Percentiles rank a stretch among this genome's conserved stretches.
These are phyloP conservation scores for Triticum dicoccoides DNA, from an alignment of 176 grass and related monocot species.

Conservation along the genomic window DNA sequence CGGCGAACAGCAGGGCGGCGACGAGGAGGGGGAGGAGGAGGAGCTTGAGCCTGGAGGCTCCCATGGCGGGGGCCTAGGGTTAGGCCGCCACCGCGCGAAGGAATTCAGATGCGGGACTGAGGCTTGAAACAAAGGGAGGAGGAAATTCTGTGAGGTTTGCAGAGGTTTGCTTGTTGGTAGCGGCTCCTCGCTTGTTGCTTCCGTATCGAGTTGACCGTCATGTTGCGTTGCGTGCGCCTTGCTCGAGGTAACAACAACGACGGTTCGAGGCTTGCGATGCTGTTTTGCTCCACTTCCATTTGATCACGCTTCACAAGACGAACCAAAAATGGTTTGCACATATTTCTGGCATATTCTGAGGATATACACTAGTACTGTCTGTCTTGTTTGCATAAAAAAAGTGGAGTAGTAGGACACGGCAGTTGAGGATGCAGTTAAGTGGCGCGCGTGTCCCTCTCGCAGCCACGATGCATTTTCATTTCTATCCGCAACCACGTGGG, in stretches of 20 bases:
- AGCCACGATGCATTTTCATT: not conserved
- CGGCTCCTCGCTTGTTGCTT: not conserved
- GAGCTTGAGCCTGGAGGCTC: constrained; percentile 23
- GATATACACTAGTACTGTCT: not conserved
- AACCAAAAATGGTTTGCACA: not conserved
- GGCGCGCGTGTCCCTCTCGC: not conserved
- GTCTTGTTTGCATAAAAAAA: too few species aligned
- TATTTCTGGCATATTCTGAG: not conserved
- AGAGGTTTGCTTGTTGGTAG: not conserved
- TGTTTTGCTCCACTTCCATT: too few species aligned
- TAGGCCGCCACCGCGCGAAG: not conserved
- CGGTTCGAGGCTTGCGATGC: too few species aligned
- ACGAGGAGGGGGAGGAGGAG: constrained; percentile 15
- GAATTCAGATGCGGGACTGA: not conserved
- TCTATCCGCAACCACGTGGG: not conserved
- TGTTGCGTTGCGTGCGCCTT: not conserved
- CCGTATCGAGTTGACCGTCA: not conserved
- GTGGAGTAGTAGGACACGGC: not conserved
- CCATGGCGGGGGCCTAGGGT: constrained; percentile 44
- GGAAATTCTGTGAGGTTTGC: not conserved
- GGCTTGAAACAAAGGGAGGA: not conserved
- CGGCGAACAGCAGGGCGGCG: constrained; percentile 16
- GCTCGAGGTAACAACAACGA: not conserved
- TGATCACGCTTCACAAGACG: not conserved
- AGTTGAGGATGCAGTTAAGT: not conserved